Conservation (phyloP, 148 eudicot species). For the Nepenthes mirabilis region DNA sequence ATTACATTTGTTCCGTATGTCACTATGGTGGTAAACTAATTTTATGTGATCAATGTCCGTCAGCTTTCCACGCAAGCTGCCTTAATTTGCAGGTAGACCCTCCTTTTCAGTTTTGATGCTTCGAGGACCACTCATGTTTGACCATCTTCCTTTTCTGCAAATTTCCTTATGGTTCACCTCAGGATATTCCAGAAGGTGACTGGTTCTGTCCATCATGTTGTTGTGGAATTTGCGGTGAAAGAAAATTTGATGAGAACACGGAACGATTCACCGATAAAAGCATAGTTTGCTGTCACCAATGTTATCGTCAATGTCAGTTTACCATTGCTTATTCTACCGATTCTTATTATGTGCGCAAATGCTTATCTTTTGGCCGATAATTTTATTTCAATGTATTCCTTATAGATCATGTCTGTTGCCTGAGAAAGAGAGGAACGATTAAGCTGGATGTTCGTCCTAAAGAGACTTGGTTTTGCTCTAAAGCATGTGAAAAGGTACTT, state of each 20-base stretch:
- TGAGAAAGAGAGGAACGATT: slow-evolving; percentile 23
- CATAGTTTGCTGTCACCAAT: slow-evolving; percentile 53
- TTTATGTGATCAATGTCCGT: slow-evolving; percentile 84
- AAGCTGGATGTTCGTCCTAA: slow-evolving; percentile 10
- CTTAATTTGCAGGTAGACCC: slow-evolving; percentile 54
- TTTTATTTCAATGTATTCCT: neutral
- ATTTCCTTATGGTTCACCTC: slow-evolving; percentile 10
- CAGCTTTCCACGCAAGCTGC: slow-evolving; percentile 72
- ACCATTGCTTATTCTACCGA: neutral
- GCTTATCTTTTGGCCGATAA: neutral
- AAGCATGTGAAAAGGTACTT: slow-evolving; percentile 63
- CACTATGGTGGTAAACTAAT: slow-evolving; percentile 69
- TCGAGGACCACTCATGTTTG: neutral
- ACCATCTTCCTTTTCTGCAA: neutral
- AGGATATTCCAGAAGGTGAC: slow-evolving; percentile 85
- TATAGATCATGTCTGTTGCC: slow-evolving; percentile 73
- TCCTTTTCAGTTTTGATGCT: neutral
- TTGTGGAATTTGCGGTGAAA: slow-evolving; percentile 60
- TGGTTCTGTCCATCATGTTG: slow-evolving; percentile 96
- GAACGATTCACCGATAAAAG: slow-evolving; percentile 19
- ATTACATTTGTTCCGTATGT: slow-evolving; percentile 74
- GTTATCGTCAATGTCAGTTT: slow-evolving; percentile 71
- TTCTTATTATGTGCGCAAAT: neutral
- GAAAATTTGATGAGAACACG: slow-evolving; percentile 17
- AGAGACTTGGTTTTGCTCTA: slow-evolving; percentile 71